Evolutionary conservation across 257 asterid species (phyloP).

Genomic region (Orobanche coerulescens): DNA sequence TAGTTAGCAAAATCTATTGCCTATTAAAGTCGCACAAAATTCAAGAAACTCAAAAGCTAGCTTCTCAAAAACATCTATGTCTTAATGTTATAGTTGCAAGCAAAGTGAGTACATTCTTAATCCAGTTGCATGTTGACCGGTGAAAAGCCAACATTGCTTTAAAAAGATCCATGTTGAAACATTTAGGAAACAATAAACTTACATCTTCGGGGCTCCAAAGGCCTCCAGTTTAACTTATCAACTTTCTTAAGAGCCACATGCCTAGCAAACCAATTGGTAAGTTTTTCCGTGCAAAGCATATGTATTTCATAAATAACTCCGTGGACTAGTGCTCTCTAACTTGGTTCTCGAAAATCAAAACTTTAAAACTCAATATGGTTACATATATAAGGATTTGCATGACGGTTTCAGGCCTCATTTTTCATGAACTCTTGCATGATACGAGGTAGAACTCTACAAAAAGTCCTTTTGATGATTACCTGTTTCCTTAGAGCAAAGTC

Average conservation of each 20-base stretch:
- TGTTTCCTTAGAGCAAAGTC: conserved; percentile 70
- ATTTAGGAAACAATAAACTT: not conserved
- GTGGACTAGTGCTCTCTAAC: not conserved
- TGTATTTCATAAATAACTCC: not conserved
- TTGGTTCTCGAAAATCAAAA: not conserved
- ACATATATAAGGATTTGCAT: not conserved
- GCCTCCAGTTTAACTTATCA: not conserved
- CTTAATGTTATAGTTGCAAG: not conserved
- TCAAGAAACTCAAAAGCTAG: not conserved
- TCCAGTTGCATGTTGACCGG: not conserved
- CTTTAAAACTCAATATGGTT: not conserved
- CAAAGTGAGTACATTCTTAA: not conserved
- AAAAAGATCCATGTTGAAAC: not conserved
- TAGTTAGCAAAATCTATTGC: not conserved
- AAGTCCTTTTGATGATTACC: conserved; percentile 35
- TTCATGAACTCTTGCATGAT: not conserved
- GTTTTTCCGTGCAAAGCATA: not conserved
- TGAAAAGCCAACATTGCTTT: not conserved
- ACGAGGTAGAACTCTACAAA: not conserved
- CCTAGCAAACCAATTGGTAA: not conserved
- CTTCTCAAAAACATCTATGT: not conserved
- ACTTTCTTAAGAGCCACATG: not conserved
- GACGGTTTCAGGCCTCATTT: not conserved
- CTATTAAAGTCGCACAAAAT: not conserved
- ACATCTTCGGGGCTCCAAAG: not conserved